phyloP scores from a whole-genome alignment of 176 grass and related monocot genomes.

The Puya raimondii region DNA sequence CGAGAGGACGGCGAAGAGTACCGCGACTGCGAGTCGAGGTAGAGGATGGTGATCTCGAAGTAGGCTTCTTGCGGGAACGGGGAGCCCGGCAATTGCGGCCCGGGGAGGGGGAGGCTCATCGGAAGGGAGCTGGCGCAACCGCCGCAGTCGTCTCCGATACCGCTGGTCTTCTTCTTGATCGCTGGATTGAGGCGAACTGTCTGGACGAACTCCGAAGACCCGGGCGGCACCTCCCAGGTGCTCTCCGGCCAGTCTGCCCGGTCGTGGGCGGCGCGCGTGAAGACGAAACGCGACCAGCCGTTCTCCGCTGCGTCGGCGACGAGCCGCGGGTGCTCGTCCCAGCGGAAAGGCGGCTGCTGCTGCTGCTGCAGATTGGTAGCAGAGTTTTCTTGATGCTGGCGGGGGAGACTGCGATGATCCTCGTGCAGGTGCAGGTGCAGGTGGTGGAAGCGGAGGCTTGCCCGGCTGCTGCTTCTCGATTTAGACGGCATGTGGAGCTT shows the following conservation, averaged over 20 bases:
- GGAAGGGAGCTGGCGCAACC: slow-evolving; percentile 36
- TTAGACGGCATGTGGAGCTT: slow-evolving; percentile 32
- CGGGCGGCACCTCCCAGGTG: slow-evolving; percentile 50
- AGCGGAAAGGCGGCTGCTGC: slow-evolving; percentile 44
- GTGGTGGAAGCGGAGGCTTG: slow-evolving; percentile 53
- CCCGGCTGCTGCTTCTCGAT: slow-evolving; percentile 33
- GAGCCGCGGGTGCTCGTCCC: slow-evolving; percentile 62
- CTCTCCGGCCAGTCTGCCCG: slow-evolving; percentile 30
- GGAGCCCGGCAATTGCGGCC: slow-evolving; percentile 48
- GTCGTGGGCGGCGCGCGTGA: slow-evolving; percentile 42
- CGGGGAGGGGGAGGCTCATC: slow-evolving; percentile 75
- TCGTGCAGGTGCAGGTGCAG: slow-evolving; percentile 36
- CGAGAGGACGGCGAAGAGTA: slow-evolving; percentile 44
- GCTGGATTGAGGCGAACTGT: slow-evolving; percentile 68
- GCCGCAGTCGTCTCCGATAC: slow-evolving; percentile 9
- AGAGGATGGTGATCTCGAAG: slow-evolving; percentile 87
- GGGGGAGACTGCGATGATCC: background rate
- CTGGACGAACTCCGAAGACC: slow-evolving; percentile 70
- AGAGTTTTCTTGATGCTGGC: slow-evolving; percentile 8
- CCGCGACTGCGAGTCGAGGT: slow-evolving; percentile 42
- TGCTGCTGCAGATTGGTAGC: background rate
- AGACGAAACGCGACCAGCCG: slow-evolving; percentile 82
- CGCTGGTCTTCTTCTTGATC: slow-evolving; percentile 9
- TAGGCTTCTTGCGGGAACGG: slow-evolving; percentile 89
- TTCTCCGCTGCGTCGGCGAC: slow-evolving; percentile 74